Conservation (phyloP, 2,329 filamentous ascomycete genomes). For the Emergomyces africanus region DNA sequence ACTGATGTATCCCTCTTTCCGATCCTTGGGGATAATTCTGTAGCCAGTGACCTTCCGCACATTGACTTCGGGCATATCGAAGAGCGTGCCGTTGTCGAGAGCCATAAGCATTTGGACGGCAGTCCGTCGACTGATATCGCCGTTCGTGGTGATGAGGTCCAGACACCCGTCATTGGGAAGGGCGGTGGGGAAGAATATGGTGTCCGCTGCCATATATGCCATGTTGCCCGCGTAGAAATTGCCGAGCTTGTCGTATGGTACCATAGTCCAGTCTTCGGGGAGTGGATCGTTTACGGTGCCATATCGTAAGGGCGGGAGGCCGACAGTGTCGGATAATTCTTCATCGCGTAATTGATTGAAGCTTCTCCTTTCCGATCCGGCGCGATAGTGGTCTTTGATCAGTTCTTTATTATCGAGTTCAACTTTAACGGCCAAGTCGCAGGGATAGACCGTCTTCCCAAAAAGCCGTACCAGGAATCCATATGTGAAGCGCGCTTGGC, state of each 20-base stretch:
- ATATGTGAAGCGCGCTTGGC: conserved; percentile 67
- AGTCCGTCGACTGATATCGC: conserved; percentile 54
- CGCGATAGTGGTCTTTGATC: conserved; percentile 61
- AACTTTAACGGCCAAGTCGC: conserved; percentile 74
- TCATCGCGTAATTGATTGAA: conserved; percentile 16
- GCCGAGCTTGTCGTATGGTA: conserved; percentile 64
- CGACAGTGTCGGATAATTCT: conserved; percentile 34
- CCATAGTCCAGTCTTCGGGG: conserved; percentile 62
- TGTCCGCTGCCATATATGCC: conserved; percentile 76
- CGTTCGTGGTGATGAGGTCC: conserved; percentile 71
- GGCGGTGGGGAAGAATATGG: conserved; percentile 71
- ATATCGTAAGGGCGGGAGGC: conserved; percentile 61
- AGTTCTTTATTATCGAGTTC: conserved; percentile 62
- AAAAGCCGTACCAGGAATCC: conserved; percentile 70
- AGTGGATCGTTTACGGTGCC: conserved; percentile 68
- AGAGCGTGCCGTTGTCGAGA: conserved; percentile 61
- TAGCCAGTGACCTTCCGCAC: conserved; percentile 85
- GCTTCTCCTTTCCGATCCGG: conserved; percentile 28
- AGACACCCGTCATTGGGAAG: conserved; percentile 73
- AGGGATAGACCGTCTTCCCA: conserved; percentile 68
- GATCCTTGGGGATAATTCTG: conserved; percentile 62
- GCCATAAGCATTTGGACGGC: conserved; percentile 58
- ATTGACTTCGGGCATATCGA: conserved; percentile 62
- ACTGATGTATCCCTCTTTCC: conserved; percentile 70
- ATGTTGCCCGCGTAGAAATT: conserved; percentile 96